Evolutionary conservation across 768 basidiomycete species (phyloP).

Genomic region (Vishniacozyma victoriae): DNA sequence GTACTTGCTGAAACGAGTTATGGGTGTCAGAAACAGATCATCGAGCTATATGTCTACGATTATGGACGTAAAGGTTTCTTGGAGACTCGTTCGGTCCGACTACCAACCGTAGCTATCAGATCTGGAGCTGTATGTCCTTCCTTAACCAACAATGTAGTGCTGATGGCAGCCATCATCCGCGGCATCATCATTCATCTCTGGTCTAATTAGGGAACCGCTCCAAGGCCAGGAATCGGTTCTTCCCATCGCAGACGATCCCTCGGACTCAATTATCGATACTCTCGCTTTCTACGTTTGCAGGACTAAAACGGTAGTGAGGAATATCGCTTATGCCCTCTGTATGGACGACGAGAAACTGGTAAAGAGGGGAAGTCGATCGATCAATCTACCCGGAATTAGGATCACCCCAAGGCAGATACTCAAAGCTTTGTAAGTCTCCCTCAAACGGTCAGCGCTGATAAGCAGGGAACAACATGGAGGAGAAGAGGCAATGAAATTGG

Average conservation of each 20-base stretch:
- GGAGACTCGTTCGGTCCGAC: constrained; percentile 42
- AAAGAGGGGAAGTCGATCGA: constrained; percentile 50
- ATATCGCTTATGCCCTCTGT: constrained; percentile 54
- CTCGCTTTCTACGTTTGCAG: constrained; percentile 55
- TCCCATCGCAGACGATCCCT: constrained; percentile 36
- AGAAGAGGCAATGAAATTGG: constrained; percentile 50
- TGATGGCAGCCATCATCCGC: constrained; percentile 38
- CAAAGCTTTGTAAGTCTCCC: constrained; percentile 50
- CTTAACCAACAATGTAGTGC: not conserved
- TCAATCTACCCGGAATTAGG: constrained; percentile 60
- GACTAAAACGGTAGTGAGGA: constrained; percentile 54
- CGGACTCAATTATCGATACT: constrained; percentile 49
- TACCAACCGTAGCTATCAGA: constrained; percentile 45
- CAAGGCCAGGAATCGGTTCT: constrained; percentile 34
- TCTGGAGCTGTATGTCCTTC: constrained; percentile 39
- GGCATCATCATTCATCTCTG: constrained; percentile 48
- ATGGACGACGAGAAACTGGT: constrained; percentile 51
- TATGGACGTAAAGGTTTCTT: constrained; percentile 46
- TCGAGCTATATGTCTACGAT: constrained; percentile 46
- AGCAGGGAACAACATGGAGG: constrained; percentile 50
- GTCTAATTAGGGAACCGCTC: constrained; percentile 47
- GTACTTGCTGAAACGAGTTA: constrained; percentile 44
- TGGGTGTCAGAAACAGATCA: constrained; percentile 44
- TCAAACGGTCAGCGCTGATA: constrained; percentile 9
- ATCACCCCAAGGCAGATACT: constrained; percentile 57